Conservation (phyloP, 2,329 filamentous ascomycete genomes). For the Aspergillus awamori region DNA sequence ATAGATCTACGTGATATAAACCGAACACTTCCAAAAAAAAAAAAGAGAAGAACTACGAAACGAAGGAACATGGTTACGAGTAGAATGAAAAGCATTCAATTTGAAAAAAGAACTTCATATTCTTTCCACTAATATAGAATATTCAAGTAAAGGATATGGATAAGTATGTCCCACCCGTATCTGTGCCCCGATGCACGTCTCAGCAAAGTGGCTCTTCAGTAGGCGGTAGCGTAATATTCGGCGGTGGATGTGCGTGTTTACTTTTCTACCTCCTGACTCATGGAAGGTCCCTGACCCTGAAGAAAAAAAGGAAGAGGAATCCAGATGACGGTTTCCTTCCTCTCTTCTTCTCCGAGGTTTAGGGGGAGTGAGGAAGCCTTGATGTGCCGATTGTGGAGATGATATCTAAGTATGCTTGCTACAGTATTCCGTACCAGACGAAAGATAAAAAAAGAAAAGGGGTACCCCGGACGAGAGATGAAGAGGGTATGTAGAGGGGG, state of each 20-base stretch:
- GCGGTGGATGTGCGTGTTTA: slow-evolving; percentile 34
- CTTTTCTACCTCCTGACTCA: slow-evolving; percentile 48
- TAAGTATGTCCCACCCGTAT: slow-evolving; percentile 65
- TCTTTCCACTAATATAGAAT: too few relatives aligned
- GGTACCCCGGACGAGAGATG: too few relatives aligned
- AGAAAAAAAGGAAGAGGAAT: slow-evolving; percentile 21
- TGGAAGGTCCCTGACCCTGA: slow-evolving; percentile 15
- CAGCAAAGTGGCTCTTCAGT: slow-evolving; percentile 66
- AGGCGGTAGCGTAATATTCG: slow-evolving; percentile 48
- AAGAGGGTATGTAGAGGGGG: too few relatives aligned
- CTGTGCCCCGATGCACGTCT: slow-evolving; percentile 66
- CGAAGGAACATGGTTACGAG: neutral
- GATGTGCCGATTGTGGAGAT: slow-evolving; percentile 40
- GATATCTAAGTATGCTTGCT: too few relatives aligned
- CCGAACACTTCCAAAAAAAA: neutral
- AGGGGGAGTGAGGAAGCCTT: slow-evolving; percentile 47
- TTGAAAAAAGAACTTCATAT: neutral
- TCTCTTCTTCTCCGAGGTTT: too few relatives aligned
- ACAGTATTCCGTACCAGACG: too few relatives aligned
- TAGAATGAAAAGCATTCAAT: neutral
- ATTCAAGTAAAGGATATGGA: too few relatives aligned
- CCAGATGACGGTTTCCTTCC: too few relatives aligned
- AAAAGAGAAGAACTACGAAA: neutral
- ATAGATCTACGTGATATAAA: neutral
- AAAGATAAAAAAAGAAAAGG: too few relatives aligned